Conservation (phyloP, 2,329 filamentous ascomycete species). For the Calonectria multiphialidica region DNA sequence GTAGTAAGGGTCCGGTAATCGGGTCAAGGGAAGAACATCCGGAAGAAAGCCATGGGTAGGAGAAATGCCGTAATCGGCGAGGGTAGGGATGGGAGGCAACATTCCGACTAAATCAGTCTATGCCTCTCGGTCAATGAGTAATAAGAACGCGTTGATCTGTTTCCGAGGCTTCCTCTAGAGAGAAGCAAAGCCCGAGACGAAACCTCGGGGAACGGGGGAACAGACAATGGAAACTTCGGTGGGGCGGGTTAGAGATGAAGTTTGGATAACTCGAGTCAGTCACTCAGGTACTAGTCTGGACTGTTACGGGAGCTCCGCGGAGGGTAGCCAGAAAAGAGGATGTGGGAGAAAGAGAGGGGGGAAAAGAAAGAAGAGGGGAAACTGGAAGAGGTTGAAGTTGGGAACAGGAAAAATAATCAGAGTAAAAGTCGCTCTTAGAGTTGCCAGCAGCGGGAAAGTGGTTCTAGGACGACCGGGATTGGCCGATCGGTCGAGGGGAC, state of each 20-base stretch:
- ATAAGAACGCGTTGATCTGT: background rate
- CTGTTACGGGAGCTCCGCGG: constrained; percentile 12
- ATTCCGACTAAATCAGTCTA: constrained; percentile 47
- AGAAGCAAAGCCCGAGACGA: constrained; percentile 11
- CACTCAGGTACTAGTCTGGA: background rate
- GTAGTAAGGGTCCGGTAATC: constrained; percentile 91
- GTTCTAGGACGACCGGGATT: constrained; percentile 38
- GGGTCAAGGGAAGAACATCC: constrained; percentile 80
- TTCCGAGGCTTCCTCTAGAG: background rate
- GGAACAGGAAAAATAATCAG: constrained; percentile 12
- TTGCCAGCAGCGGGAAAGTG: constrained; percentile 36
- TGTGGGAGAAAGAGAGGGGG: background rate
- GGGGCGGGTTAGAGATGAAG: constrained; percentile 36
- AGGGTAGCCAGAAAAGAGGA: constrained; percentile 23
- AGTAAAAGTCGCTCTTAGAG: constrained; percentile 36
- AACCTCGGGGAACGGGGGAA: constrained; percentile 30
- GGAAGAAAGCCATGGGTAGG: constrained; percentile 89
- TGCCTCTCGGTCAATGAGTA: background rate
- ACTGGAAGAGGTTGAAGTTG: constrained; percentile 17
- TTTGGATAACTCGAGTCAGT: constrained; percentile 17
- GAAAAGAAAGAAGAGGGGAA: background rate
- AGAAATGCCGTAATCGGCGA: constrained; percentile 85
- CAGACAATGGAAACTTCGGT: constrained; percentile 32
- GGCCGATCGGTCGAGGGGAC: constrained; percentile 40
- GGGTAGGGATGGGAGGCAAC: constrained; percentile 71